These are phyloP conservation scores for Podospora pseudocomata DNA, from an alignment of 495 filamentous ascomycete species.

Conservation along the genomic window DNA sequence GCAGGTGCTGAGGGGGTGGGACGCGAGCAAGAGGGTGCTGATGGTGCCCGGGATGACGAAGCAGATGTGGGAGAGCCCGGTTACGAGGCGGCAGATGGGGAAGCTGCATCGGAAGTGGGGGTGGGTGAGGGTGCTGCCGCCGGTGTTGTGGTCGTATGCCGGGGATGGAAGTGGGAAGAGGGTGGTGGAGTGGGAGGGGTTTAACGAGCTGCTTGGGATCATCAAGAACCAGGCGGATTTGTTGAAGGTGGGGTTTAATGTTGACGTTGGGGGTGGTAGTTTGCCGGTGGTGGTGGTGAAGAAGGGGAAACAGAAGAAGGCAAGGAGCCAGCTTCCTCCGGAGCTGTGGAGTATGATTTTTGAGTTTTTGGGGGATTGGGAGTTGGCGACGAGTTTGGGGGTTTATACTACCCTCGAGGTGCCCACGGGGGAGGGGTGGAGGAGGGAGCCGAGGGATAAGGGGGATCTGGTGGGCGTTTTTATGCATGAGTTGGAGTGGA, in stretches of 20 bases:
- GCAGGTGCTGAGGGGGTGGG: constrained; percentile 74
- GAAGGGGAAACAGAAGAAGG: constrained; percentile 30
- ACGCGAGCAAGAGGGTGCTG: constrained; percentile 75
- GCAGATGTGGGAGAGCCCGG: constrained; percentile 80
- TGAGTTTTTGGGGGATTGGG: constrained; percentile 82
- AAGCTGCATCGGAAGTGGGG: constrained; percentile 78
- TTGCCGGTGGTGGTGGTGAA: not conserved
- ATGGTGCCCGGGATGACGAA: constrained; percentile 79
- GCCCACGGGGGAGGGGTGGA: constrained; percentile 64
- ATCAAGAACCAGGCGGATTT: constrained; percentile 65
- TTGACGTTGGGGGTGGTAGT: constrained; percentile 47
- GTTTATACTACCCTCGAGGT: constrained; percentile 71
- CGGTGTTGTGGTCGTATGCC: constrained; percentile 70
- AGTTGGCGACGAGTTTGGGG: constrained; percentile 73
- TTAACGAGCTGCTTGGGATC: constrained; percentile 59
- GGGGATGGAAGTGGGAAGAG: constrained; percentile 42
- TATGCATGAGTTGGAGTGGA: constrained; percentile 68
- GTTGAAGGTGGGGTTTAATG: constrained; percentile 57
- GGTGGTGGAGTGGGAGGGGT: constrained; percentile 61
- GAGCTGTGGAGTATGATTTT: constrained; percentile 89
- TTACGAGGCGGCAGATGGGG: constrained; percentile 75
- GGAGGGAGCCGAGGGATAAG: constrained; percentile 36
- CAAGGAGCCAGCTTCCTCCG: constrained; percentile 54
- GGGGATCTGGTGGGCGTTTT: constrained; percentile 50
- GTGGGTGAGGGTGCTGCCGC: constrained; percentile 69